These are phyloP conservation scores for Aspergillus pseudoviridinutans DNA, from an alignment of 2,329 filamentous ascomycete species.

Conservation along the genomic window DNA sequence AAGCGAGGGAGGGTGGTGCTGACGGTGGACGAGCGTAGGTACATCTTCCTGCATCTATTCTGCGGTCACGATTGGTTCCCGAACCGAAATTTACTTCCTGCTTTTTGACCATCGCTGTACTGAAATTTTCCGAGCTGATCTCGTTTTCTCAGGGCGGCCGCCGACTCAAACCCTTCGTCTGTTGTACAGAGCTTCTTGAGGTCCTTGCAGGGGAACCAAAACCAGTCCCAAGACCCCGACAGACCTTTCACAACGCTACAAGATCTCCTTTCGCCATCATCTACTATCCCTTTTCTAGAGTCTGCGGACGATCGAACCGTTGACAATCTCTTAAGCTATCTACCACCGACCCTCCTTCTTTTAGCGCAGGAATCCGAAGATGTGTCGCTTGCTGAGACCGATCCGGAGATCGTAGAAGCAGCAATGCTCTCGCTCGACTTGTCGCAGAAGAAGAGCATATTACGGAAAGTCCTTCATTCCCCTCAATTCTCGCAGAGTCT, in stretches of 20 bases:
- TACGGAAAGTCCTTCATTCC: constrained; percentile 78
- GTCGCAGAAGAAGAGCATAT: constrained; percentile 72
- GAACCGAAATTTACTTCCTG: neutral
- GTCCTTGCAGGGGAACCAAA: constrained; percentile 64
- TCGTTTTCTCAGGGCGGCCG: constrained; percentile 52
- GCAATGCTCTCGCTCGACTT: constrained; percentile 70
- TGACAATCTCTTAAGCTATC: constrained; percentile 69
- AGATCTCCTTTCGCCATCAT: constrained; percentile 75
- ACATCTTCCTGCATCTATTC: constrained; percentile 38
- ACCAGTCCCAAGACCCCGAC: constrained; percentile 48
- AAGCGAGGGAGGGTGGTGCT: constrained; percentile 84
- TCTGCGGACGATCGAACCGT: constrained; percentile 61
- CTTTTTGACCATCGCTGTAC: neutral
- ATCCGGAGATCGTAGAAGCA: constrained; percentile 63
- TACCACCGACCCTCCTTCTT: constrained; percentile 75
- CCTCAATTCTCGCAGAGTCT: constrained; percentile 89
- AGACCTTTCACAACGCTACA: constrained; percentile 77
- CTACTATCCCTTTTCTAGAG: constrained; percentile 74
- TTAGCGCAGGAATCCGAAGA: constrained; percentile 66
- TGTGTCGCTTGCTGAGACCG: constrained; percentile 62
- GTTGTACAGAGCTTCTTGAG: constrained; percentile 85
- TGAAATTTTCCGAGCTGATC: constrained; percentile 40
- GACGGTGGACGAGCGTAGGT: constrained; percentile 99
- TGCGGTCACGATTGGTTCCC: neutral
- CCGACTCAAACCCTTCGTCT: constrained; percentile 65